Percentiles rank a stretch among this genome's conserved stretches.
Conservation (phyloP, 768 basidiomycete species). For the Mycena maculata region DNA sequence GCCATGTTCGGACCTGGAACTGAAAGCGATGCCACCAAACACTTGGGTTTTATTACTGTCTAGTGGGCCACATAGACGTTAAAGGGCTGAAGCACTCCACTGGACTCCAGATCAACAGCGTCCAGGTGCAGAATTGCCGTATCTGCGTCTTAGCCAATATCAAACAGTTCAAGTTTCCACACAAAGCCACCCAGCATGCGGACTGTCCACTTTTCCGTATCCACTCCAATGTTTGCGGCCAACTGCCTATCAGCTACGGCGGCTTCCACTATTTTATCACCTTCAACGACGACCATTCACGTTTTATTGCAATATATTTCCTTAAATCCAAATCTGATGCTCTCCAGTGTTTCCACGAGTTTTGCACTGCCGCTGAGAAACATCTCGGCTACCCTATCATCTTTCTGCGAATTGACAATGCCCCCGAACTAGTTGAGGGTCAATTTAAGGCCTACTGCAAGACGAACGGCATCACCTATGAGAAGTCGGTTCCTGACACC, state of each 20-base stretch:
- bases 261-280: conserved; percentile 38
- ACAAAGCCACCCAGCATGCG: conserved; percentile 15
- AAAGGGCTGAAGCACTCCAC: conserved; percentile 33
- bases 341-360: conserved; percentile 26
- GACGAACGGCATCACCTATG: conserved; percentile 35
- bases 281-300: conserved; percentile 40
- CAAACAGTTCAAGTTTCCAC: conserved; percentile 25
- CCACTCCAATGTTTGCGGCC: conserved; percentile 37
- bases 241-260: conserved; percentile 16
- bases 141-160: conserved; percentile 30
- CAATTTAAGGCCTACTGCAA: conserved; percentile 33
- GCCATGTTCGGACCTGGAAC: conserved; percentile 18
- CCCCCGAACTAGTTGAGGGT: conserved; percentile 34
- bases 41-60: conserved; percentile 28
- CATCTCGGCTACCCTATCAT: background rate
- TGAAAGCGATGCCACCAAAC: background rate
- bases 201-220: conserved; percentile 28
- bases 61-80: conserved; percentile 37
- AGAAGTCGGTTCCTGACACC: conserved; percentile 38
- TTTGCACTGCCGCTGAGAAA: conserved; percentile 14
- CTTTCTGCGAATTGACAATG: conserved; percentile 38
- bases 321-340: conserved; percentile 12
- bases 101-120: conserved; percentile 26
- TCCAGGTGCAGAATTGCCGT: conserved; percentile 21
- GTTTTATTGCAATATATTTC: too few relatives aligned